Conservation (phyloP, 2,329 filamentous ascomycete species). For the Penicillium sp. region DNA sequence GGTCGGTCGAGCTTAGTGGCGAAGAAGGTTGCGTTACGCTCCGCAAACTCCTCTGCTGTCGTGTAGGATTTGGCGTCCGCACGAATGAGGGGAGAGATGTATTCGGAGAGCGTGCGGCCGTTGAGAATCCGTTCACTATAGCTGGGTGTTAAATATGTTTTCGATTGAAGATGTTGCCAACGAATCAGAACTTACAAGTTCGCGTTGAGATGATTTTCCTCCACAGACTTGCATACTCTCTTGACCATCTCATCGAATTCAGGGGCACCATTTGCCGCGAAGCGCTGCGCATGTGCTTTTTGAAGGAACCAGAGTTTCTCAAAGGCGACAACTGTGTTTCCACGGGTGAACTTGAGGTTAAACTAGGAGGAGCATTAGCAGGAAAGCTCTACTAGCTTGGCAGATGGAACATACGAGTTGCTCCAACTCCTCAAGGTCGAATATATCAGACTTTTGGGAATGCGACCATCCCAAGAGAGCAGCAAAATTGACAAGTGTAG, state of each 20-base stretch:
- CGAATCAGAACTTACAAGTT: conserved; percentile 28
- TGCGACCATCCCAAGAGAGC: conserved; percentile 83
- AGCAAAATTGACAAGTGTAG: conserved; percentile 74
- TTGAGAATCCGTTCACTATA: conserved; percentile 29
- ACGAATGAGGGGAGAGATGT: conserved; percentile 52
- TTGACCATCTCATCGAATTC: conserved; percentile 42
- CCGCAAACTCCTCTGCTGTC: conserved; percentile 55
- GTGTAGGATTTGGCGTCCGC: conserved; percentile 59
- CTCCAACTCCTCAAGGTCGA: conserved; percentile 69
- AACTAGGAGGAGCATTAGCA: conserved; percentile 55
- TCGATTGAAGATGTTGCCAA: neutral
- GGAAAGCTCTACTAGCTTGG: neutral
- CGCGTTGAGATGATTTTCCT: conserved; percentile 22
- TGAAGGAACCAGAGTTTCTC: conserved; percentile 81
- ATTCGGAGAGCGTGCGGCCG: conserved; percentile 43
- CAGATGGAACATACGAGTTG: conserved; percentile 54
- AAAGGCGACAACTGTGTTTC: conserved; percentile 78
- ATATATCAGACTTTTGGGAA: conserved; percentile 63
- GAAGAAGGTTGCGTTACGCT: conserved; percentile 61
- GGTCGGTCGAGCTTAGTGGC: conserved; percentile 31
- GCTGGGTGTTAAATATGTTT: neutral
- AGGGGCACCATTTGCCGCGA: conserved; percentile 47
- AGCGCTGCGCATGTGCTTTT: conserved; percentile 60
- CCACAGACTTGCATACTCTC: conserved; percentile 29
- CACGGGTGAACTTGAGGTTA: conserved; percentile 82